These are phyloP conservation scores for Blepharisma japonicum DNA, from an alignment of 73 alveolate species.

Conservation along the genomic window DNA sequence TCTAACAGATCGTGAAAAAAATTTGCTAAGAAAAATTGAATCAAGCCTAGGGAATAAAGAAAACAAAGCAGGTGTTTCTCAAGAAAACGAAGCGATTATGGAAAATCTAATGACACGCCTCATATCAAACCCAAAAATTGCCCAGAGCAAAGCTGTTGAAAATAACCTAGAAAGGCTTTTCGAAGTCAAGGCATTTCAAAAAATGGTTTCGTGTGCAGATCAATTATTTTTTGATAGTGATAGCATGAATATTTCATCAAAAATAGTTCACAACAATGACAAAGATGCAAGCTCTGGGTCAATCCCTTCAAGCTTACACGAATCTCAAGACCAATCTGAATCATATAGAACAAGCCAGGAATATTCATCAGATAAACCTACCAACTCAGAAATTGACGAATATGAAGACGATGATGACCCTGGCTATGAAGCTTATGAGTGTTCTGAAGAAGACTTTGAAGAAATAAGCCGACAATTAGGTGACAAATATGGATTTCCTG, in stretches of 20 bases:
- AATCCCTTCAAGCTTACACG: no score
- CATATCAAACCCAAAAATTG: constrained; percentile 64
- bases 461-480: constrained; percentile 91
- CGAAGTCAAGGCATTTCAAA: constrained; percentile 76
- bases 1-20: background rate
- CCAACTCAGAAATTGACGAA: constrained; percentile 67
- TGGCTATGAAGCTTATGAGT: constrained; percentile 93
- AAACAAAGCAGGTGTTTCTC: background rate
- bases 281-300: background rate
- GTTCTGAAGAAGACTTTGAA: constrained; percentile 85
- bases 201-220: constrained; percentile 59
- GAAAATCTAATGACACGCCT: constrained; percentile 83
- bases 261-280: constrained; percentile 5
- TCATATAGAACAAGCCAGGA: background rate
- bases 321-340: background rate
- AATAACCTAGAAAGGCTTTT: constrained; percentile 69
- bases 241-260: constrained; percentile 16
- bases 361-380: background rate
- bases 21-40: background rate
- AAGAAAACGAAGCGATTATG: constrained; percentile 76
- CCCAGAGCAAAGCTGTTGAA: constrained; percentile 68
- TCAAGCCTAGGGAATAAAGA: constrained; percentile 5
- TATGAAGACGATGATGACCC: constrained; percentile 97
- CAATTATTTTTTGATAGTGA: constrained; percentile 18
- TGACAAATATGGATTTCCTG: constrained; percentile 87